A percentile compares a stretch with the other conserved stretches of the same genome.
Conservation (phyloP, 2,329 filamentous ascomycete species). For the Neopestalotiopsis clavispora region DNA sequence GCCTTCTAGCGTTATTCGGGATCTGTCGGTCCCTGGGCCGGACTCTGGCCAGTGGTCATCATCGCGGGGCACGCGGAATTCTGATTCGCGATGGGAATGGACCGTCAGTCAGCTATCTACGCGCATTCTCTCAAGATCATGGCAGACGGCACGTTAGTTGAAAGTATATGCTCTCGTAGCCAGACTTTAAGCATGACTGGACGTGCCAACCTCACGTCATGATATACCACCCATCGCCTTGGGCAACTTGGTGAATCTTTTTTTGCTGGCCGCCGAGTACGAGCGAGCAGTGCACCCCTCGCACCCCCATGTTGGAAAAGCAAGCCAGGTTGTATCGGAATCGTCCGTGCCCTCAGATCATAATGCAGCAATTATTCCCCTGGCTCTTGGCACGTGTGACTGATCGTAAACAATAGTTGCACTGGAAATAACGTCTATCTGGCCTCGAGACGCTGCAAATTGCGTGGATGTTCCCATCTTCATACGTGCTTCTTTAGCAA, state of each 20-base stretch:
- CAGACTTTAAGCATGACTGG: not conserved
- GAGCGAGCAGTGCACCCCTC: not conserved
- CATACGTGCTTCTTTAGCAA: not conserved
- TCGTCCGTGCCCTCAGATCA: conserved; percentile 5
- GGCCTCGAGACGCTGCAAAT: not conserved
- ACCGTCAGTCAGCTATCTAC: not conserved
- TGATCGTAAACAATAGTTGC: not conserved
- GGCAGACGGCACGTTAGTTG: not conserved
- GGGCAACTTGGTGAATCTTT: not conserved
- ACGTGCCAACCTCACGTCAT: not conserved
- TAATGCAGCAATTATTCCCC: not conserved
- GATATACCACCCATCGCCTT: not conserved
- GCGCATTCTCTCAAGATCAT: not conserved
- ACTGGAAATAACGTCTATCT: not conserved
- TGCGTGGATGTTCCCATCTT: not conserved
- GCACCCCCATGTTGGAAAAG: not conserved
- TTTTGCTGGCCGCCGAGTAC: not conserved
- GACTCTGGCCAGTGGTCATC: not conserved
- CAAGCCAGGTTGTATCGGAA: conserved; percentile 5
- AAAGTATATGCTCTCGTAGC: not conserved
- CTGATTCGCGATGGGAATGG: not conserved
- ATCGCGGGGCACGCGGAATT: not conserved
- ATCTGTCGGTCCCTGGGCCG: not conserved
- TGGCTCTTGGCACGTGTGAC: conserved; percentile 11
- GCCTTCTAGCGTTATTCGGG: conserved; percentile 5